phyloP scores from a whole-genome alignment of 2,329 filamentous ascomycete genomes.

The Fusarium piperis region DNA sequence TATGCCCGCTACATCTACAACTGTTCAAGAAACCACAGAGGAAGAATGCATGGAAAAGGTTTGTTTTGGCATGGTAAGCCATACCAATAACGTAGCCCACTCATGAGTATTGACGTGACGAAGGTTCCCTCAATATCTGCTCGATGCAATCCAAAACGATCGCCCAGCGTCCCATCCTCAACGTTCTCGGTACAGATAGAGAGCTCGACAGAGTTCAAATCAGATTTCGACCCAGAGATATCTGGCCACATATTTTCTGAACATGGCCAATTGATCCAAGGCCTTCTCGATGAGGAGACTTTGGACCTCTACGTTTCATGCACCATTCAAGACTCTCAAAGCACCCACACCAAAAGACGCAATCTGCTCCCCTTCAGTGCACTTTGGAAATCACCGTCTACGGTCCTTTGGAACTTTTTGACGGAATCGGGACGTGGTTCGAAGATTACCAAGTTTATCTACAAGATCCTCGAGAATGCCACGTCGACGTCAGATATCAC shows the following conservation, averaged over 20 bases:
- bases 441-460: constrained; percentile 46
- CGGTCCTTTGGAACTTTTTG: constrained; percentile 39
- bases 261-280: constrained; percentile 19
- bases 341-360: neutral
- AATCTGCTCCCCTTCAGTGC: neutral
- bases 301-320: constrained; percentile 5
- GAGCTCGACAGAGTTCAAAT: neutral
- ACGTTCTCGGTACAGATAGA: constrained; percentile 1
- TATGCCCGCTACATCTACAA: neutral
- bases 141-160: neutral
- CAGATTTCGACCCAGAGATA: neutral
- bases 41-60: neutral
- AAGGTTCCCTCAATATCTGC: constrained; percentile 12
- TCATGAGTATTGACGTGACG: neutral
- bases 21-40: neutral
- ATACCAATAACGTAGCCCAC: fast-evolving
- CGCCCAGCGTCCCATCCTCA: neutral
- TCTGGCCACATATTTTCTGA: constrained; percentile 1
- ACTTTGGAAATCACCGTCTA: constrained; percentile 43
- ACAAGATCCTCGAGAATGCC: constrained; percentile 46
- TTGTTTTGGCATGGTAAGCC: constrained; percentile 27
- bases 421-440: constrained; percentile 45
- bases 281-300: constrained; percentile 16
- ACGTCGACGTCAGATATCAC: constrained; percentile 44
- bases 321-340: neutral